phyloP scores from a whole-genome alignment of 1,139 yeast genomes.

The Meyerozyma guilliermondii region DNA sequence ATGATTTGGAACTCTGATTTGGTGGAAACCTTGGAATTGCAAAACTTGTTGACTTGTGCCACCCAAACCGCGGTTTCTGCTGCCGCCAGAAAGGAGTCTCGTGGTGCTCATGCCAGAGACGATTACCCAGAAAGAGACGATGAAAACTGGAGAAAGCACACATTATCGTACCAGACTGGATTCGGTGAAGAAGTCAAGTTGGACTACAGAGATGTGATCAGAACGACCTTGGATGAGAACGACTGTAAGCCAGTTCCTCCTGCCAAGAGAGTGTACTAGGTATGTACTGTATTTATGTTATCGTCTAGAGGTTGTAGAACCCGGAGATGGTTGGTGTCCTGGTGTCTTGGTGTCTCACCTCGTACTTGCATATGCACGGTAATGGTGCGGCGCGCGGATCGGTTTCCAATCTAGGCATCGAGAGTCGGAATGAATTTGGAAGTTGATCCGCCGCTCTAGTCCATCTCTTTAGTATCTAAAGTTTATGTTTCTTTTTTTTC shows the following conservation, averaged over 20 bases:
- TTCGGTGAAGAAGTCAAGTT: conserved; percentile 70
- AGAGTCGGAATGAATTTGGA: too few relatives aligned
- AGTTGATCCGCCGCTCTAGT: too few relatives aligned
- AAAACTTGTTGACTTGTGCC: conserved; percentile 95
- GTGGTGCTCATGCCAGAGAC: conserved; percentile 99
- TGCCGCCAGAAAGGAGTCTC: conserved; percentile 91
- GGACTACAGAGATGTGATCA: conserved; percentile 83
- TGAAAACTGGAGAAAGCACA: conserved; percentile 95
- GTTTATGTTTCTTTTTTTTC: too few relatives aligned
- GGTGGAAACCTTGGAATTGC: conserved; percentile 93
- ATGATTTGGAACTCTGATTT: conserved; percentile 99
- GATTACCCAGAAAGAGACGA: conserved; percentile 96
- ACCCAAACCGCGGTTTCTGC: conserved; percentile 94
- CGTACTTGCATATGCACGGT: too few relatives aligned
- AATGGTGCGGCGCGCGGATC: too few relatives aligned
- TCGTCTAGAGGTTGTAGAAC: neutral
- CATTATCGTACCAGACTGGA: conserved; percentile 82
- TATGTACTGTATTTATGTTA: conserved; percentile 2
- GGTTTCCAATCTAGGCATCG: too few relatives aligned
- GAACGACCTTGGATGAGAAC: conserved; percentile 77
- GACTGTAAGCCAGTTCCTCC: conserved; percentile 98
- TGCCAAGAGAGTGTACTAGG: conserved; percentile 85
- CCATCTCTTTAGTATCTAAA: too few relatives aligned
- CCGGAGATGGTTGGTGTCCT: too few relatives aligned
- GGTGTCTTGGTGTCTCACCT: neutral